Evolutionary conservation across 306 rosid genomes (phyloP), one percentile per base, ranked within the genome.

Genomic region (Adenanthera pavonina): DNA sequence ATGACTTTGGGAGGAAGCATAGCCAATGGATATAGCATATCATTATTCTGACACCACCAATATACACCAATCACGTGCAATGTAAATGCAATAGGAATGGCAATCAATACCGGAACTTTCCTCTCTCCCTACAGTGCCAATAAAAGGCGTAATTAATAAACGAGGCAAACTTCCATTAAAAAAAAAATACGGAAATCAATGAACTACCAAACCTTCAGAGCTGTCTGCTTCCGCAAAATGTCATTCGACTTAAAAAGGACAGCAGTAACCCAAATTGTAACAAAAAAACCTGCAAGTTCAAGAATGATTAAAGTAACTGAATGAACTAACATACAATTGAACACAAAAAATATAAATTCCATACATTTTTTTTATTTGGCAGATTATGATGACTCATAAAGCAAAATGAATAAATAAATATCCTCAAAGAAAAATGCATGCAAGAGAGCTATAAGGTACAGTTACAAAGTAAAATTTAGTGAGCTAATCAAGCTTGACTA

Each of bases 21-120:
- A 84, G 87, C 87, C 89, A 95, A 77, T 0, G 99, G 98, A 83
- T 86, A 89, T 83, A 95, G 69, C 34, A 93, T 90, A 86, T 93
- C 94, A 76, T 89, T 97, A 83, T 95, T 92, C 85, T 90, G 97
- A 89, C 87, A 95, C 98, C 98, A 95, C 99, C 99, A 95, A 83
- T 95, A 95, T 67, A 95, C 93, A 59, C 88, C 91, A 86, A 92
- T 83, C 72, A 95, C 93, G 49, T 95, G 99, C 76, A 88, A 80
- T 11, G 90, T 74, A 78, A 95, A 95, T 75, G 92, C 98, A 83
- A 95, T 78, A 81, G 97, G 79, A 75, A 95, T 90, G 82, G 91
- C 84, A 60, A 91, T 76, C 74, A 95, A 88, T 75, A 95, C 83
- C 46, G 91, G 87, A 9, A 92, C 73, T 80, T 91, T 95, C 86